Conservation (phyloP, 1,284 basidiomycete genomes). For the Cystobasidiaceae sp. region DNA sequence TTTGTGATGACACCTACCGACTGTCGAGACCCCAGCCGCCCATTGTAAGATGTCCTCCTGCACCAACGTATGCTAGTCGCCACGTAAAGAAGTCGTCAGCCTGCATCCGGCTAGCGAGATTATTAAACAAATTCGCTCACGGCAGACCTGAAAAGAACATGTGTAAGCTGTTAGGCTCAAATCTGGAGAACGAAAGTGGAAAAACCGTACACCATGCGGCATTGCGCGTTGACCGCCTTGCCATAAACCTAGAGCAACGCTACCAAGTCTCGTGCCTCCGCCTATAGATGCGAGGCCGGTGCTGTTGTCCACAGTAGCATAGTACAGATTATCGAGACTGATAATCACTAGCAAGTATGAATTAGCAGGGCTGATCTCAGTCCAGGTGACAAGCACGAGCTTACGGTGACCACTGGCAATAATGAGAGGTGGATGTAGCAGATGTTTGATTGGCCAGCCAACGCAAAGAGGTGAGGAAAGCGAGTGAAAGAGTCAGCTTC, state of each 20-base stretch:
- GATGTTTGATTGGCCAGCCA: too few relatives aligned
- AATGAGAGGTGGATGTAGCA: too few relatives aligned
- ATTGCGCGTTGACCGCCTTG: slow-evolving; percentile 8
- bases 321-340: slow-evolving; percentile 7
- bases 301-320: neutral
- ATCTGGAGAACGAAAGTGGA: too few relatives aligned
- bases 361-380: too few relatives aligned
- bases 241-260: slow-evolving; percentile 9
- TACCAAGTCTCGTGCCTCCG: neutral
- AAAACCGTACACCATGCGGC: neutral
- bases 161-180: neutral
- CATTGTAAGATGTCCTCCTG: slow-evolving; percentile 14
- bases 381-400: neutral
- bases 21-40: slow-evolving; percentile 12
- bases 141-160: neutral
- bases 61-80: slow-evolving; percentile 4
- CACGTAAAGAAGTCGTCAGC: neutral
- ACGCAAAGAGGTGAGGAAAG: too few relatives aligned
- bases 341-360: slow-evolving; percentile 6
- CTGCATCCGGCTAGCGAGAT: too few relatives aligned
- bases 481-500: too few relatives aligned
- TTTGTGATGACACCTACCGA: neutral
- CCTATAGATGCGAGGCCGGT: neutral
- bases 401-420: neutral
- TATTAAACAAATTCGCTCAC: neutral